Conservation (phyloP, 2,329 filamentous ascomycete species). For the Zymoseptoria pseudotritici region DNA sequence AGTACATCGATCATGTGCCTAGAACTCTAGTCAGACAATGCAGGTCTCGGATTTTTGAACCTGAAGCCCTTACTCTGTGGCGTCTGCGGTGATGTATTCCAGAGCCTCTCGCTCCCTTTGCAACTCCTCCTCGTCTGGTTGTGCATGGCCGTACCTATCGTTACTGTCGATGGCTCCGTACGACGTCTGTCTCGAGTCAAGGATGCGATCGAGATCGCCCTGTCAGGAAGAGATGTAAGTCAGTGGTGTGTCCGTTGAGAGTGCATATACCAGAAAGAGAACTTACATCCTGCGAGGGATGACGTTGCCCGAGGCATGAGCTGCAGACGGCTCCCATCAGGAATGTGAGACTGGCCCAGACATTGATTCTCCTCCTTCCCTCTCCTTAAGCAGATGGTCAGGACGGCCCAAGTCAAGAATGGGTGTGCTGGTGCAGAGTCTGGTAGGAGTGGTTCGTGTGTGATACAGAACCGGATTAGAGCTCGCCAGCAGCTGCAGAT, state of each 20-base stretch:
- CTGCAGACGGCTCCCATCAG: conserved; percentile 38
- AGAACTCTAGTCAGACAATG: neutral
- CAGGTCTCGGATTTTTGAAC: neutral
- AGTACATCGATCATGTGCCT: conserved; percentile 46
- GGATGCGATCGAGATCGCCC: conserved; percentile 40
- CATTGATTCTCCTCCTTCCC: neutral
- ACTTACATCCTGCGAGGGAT: conserved; percentile 39
- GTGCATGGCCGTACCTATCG: conserved; percentile 22
- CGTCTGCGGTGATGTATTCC: conserved; percentile 43
- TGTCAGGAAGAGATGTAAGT: conserved; percentile 27
- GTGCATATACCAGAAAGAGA: conserved; percentile 7
- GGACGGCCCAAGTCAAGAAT: neutral
- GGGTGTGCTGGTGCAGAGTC: neutral
- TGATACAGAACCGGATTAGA: neutral
- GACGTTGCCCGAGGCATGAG: conserved; percentile 41
- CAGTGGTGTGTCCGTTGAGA: conserved; percentile 11
- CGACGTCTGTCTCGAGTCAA: conserved; percentile 37
- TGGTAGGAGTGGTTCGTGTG: neutral
- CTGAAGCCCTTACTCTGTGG: conserved; percentile 36
- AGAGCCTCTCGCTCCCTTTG: conserved; percentile 41
- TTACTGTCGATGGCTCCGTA: conserved; percentile 38
- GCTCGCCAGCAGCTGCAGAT: neutral
- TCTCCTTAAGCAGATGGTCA: neutral
- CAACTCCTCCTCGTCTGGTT: conserved; percentile 44
- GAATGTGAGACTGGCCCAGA: conserved; percentile 10